Conservation (phyloP, 1,139 yeast genomes). For the Pichia sp. region DNA sequence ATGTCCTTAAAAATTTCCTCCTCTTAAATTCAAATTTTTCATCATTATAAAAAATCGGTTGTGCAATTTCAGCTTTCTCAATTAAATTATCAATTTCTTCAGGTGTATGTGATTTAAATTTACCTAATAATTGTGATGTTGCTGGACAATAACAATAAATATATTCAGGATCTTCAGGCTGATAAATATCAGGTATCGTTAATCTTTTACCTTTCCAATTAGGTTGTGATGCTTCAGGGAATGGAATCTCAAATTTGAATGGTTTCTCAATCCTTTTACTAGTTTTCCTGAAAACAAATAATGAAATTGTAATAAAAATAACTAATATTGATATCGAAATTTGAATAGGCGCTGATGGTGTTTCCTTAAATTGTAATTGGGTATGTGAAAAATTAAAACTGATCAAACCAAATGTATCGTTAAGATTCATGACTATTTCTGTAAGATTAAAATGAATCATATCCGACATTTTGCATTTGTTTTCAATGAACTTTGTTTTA, state of each 20-base stretch:
- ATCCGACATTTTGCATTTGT: conserved; percentile 2
- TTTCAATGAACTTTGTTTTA: too few relatives aligned
- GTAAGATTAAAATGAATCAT: conserved; percentile 8
- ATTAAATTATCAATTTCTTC: conserved; percentile 67
- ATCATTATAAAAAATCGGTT: conserved; percentile 47
- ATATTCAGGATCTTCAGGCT: conserved; percentile 51
- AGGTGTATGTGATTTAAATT: conserved; percentile 52
- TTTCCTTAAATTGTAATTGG: conserved; percentile 8
- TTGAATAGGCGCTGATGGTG: conserved; percentile 18
- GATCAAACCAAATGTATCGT: conserved; percentile 6
- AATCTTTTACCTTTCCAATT: conserved; percentile 90
- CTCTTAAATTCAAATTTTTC: conserved; percentile 36
- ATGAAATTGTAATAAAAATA: conserved; percentile 18
- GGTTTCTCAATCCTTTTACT: conserved; percentile 30
- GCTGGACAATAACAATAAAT: conserved; percentile 94
- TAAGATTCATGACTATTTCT: conserved; percentile 8
- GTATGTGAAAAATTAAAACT: conserved; percentile 6
- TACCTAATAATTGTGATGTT: conserved; percentile 81
- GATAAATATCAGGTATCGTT: conserved; percentile 48
- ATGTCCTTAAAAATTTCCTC: conserved; percentile 61
- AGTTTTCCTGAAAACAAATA: conserved; percentile 23
- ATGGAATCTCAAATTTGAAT: conserved; percentile 44
- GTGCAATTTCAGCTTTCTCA: conserved; percentile 50
- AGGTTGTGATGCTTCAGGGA: conserved; percentile 80
- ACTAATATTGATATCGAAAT: conserved; percentile 24